Percentiles rank a stretch among this genome's conserved stretches.
These are phyloP conservation scores for Eucalyptus melliodora DNA, from an alignment of 345 rosid species.

Conservation along the genomic window DNA sequence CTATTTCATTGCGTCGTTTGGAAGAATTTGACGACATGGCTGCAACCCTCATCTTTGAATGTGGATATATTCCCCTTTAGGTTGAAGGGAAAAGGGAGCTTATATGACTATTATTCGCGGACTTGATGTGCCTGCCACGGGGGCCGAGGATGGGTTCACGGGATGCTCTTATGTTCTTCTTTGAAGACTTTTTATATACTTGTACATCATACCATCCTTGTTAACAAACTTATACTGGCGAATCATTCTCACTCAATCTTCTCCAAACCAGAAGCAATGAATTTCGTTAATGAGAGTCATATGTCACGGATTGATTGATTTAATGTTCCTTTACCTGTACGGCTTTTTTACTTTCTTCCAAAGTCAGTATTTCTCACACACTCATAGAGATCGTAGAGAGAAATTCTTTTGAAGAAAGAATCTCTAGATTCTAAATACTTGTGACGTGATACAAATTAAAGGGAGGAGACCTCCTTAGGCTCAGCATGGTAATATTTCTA, in stretches of 20 bases:
- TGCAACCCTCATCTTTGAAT: not conserved
- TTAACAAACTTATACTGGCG: not conserved
- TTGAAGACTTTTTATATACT: not conserved
- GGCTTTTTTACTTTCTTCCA: too few species aligned
- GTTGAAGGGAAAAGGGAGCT: not conserved
- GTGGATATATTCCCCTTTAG: not conserved
- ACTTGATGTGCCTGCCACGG: not conserved
- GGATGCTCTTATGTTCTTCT: not conserved
- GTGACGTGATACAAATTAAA: too few species aligned
- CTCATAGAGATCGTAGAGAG: too few species aligned
- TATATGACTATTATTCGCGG: not conserved
- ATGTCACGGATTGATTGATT: too few species aligned
- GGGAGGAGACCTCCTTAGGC: too few species aligned
- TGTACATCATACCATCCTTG: not conserved
- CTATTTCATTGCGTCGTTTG: not conserved
- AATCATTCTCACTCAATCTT: not conserved
- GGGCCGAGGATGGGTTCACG: not conserved
- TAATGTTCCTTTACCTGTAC: too few species aligned
- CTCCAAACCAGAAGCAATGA: not conserved
- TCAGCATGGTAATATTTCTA: too few species aligned
- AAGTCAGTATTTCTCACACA: too few species aligned
- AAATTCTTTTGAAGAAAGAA: too few species aligned
- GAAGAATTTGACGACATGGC: not conserved
- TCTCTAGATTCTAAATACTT: too few species aligned
- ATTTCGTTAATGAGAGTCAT: not conserved